Evolutionary conservation across 1,284 basidiomycete species (phyloP).

Genomic region (Trametes versicolor): DNA sequence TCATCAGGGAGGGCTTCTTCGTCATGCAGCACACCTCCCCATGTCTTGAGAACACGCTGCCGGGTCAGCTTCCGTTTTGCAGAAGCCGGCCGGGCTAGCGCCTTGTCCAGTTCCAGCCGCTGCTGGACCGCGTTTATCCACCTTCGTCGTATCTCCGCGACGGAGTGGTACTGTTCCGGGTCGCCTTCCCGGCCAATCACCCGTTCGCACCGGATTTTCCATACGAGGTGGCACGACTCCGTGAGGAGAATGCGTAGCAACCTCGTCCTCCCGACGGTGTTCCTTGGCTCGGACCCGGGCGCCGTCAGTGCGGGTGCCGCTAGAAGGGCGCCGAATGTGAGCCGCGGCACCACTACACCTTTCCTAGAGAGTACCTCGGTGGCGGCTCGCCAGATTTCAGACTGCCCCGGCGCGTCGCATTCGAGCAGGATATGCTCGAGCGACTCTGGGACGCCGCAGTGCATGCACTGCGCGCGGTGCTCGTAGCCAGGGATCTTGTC

Average conservation of each 20-base stretch:
- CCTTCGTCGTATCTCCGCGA: background rate
- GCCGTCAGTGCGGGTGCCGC: constrained; percentile 2
- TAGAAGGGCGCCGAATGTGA: background rate
- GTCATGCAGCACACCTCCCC: background rate
- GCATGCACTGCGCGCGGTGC: constrained; percentile 37
- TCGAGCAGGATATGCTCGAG: constrained; percentile 45
- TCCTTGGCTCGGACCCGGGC: too few relatives aligned
- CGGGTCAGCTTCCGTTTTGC: background rate
- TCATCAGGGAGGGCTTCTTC: background rate
- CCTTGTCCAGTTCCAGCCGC: background rate
- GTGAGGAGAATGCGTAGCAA: constrained; percentile 40
- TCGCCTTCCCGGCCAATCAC: constrained; percentile 23
- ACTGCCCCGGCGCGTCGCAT: constrained; percentile 39
- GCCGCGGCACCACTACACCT: too few relatives aligned
- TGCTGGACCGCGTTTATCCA: background rate
- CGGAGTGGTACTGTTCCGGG: background rate
- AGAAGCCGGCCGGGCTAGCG: background rate
- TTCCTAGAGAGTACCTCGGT: too few relatives aligned
- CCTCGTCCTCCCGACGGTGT: background rate
- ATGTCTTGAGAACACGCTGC: background rate
- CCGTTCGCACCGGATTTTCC: constrained; percentile 36
- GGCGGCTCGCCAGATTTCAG: constrained; percentile 38
- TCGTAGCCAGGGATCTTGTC: constrained; percentile 35
- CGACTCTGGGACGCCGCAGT: constrained; percentile 38
- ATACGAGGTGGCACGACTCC: constrained; percentile 42